Percentiles rank a stretch among this genome's conserved stretches.
phyloP scores from a whole-genome alignment of 257 asterid genomes.

The Eustoma russellianum region DNA sequence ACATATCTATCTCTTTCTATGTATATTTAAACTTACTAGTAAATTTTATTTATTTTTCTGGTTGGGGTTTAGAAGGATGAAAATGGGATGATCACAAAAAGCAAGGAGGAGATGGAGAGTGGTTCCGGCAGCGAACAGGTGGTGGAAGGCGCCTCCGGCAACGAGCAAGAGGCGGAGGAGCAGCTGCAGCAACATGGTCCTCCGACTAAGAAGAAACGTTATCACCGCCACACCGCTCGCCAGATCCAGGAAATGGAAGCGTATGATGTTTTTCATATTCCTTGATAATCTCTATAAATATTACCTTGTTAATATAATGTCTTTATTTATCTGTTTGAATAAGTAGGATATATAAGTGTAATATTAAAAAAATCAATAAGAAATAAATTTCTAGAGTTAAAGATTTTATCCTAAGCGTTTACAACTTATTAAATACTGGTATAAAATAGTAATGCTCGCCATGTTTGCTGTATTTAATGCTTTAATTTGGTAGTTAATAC shows the following conservation, averaged over 20 bases:
- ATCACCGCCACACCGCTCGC: conserved; percentile 82
- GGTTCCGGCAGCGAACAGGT: conserved; percentile 83
- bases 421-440: no score
- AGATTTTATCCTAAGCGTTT: no score
- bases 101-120: conserved; percentile 74
- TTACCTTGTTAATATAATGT: background rate
- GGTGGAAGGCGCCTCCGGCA: conserved; percentile 59
- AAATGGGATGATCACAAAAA: conserved; percentile 33
- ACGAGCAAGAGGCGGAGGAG: conserved; percentile 28
- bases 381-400: no score
- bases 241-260: conserved; percentile 99
- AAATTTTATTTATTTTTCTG: no score
- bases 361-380: no score
- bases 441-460: no score
- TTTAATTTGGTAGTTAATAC: no score
- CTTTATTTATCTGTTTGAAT: background rate
- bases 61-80: conserved; percentile 48
- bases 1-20: background rate
- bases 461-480: no score
- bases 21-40: no score
- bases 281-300: background rate
- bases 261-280: conserved; percentile 19
- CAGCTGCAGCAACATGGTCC: conserved; percentile 21
- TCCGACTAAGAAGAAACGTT: conserved; percentile 66
- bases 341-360: background rate